These are phyloP conservation scores for Aspergillus chevalieri DNA, from an alignment of 2,329 filamentous ascomycete species.

Conservation along the genomic window DNA sequence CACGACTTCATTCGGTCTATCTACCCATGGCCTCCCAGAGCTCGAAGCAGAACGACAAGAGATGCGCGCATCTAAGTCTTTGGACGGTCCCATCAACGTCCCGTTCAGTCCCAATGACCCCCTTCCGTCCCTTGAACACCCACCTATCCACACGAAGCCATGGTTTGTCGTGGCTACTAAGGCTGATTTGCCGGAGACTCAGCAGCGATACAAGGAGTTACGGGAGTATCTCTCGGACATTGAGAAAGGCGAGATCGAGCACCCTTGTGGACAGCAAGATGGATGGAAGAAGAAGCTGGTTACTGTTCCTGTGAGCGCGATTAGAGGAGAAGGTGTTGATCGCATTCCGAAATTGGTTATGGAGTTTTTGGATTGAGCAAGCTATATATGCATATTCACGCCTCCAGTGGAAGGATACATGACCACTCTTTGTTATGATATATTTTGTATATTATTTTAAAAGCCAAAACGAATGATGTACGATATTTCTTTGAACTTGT, in stretches of 20 bases:
- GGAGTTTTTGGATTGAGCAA: constrained; percentile 32
- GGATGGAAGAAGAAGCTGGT: constrained; percentile 54
- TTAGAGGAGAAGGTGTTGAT: constrained; percentile 76
- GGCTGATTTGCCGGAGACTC: constrained; percentile 72
- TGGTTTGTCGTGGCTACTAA: constrained; percentile 97
- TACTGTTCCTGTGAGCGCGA: constrained; percentile 82
- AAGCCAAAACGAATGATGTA: neutral
- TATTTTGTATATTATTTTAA: neutral
- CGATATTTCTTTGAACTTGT: too few relatives aligned
- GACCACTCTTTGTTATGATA: neutral
- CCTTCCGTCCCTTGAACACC: constrained; percentile 46
- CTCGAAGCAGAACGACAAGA: constrained; percentile 9
- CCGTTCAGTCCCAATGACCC: constrained; percentile 9
- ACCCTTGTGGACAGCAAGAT: constrained; percentile 68
- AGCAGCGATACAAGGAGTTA: constrained; percentile 67
- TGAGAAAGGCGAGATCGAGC: constrained; percentile 54
- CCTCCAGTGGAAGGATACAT: neutral
- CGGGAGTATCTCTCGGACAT: constrained; percentile 65
- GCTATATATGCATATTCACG: constrained; percentile 2
- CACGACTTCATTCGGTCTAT: constrained; percentile 50
- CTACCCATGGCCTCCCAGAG: constrained; percentile 18
- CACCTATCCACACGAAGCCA: constrained; percentile 85
- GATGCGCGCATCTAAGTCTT: neutral
- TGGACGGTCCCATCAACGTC: neutral
- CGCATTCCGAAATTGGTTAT: constrained; percentile 38